phyloP scores from a whole-genome alignment of 78 protist species.

The Cavenderia fasciculata region DNA sequence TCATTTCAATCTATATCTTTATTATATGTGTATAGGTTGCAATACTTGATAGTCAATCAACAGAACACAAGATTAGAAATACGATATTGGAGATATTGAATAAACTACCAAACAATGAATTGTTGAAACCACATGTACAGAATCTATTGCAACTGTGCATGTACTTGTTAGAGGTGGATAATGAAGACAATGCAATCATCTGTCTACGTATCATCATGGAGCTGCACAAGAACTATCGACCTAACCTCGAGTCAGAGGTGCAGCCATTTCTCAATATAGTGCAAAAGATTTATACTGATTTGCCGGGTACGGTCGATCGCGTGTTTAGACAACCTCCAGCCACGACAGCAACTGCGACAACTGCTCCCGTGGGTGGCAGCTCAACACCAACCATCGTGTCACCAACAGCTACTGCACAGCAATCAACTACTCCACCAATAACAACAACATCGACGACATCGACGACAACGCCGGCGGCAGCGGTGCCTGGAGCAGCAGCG shows the following conservation, averaged over 20 bases:
- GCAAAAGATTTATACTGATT: conserved; percentile 65
- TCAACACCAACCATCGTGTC: not conserved
- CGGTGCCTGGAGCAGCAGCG: not conserved
- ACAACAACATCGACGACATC: not conserved
- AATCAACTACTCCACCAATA: not conserved
- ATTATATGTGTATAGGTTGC: conserved; percentile 12
- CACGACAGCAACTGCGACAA: not conserved
- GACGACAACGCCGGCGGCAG: not conserved
- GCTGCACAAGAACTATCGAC: conserved; percentile 88
- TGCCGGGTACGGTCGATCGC: conserved; percentile 44
- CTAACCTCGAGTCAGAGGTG: conserved; percentile 78
- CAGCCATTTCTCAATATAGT: conserved; percentile 89
- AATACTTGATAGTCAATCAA: conserved; percentile 26
- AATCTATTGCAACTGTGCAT: conserved; percentile 41
- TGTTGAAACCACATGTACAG: conserved; percentile 44
- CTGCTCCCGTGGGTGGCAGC: not conserved
- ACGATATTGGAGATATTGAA: conserved; percentile 85
- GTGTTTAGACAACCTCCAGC: conserved; percentile 26
- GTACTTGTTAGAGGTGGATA: conserved; percentile 85
- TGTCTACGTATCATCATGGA: conserved; percentile 92
- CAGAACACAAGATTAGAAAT: conserved; percentile 85
- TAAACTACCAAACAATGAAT: conserved; percentile 88
- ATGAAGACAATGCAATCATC: conserved; percentile 91
- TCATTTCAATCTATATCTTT: not conserved
- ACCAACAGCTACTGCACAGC: not conserved